Evolutionary conservation across 1,139 yeast genomes (phyloP).

Genomic region (Eremothecium coryli): DNA sequence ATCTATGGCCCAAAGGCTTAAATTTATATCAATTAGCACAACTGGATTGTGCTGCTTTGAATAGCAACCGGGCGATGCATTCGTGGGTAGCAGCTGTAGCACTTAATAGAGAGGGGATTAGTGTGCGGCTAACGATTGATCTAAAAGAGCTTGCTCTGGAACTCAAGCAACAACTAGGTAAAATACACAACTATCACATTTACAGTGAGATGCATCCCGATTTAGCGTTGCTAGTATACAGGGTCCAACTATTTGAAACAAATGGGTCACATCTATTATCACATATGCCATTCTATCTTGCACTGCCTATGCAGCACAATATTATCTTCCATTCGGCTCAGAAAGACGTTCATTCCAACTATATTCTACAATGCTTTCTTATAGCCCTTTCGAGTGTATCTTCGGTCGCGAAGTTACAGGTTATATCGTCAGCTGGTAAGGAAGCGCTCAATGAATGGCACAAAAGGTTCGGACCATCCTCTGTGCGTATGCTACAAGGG

Average conservation of each 20-base stretch:
- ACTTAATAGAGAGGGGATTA: constrained; percentile 33
- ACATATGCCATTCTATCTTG: constrained; percentile 46
- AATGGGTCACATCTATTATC: constrained; percentile 8
- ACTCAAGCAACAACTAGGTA: constrained; percentile 41
- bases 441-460: not conserved
- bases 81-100: constrained; percentile 56
- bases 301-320: constrained; percentile 60
- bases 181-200: constrained; percentile 47
- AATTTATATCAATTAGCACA: constrained; percentile 65
- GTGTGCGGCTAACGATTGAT: constrained; percentile 34
- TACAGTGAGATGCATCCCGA: constrained; percentile 61
- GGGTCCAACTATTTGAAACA: constrained; percentile 63
- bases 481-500: constrained; percentile 41
- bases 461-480: not conserved
- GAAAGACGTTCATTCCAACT: constrained; percentile 39
- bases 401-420: not conserved
- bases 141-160: constrained; percentile 37
- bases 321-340: constrained; percentile 52
- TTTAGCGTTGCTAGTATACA: constrained; percentile 48
- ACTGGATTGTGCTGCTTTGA: constrained; percentile 54
- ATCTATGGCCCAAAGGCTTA: constrained; percentile 49
- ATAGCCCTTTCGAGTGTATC: not conserved
- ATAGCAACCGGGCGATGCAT: constrained; percentile 45
- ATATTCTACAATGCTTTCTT: constrained; percentile 41
- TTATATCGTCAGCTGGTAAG: not conserved